A percentile compares a stretch with the other conserved stretches of the same genome.
Evolutionary conservation across 2,329 filamentous ascomycete species (phyloP).

Genomic region (Trichoderma polysporum): DNA sequence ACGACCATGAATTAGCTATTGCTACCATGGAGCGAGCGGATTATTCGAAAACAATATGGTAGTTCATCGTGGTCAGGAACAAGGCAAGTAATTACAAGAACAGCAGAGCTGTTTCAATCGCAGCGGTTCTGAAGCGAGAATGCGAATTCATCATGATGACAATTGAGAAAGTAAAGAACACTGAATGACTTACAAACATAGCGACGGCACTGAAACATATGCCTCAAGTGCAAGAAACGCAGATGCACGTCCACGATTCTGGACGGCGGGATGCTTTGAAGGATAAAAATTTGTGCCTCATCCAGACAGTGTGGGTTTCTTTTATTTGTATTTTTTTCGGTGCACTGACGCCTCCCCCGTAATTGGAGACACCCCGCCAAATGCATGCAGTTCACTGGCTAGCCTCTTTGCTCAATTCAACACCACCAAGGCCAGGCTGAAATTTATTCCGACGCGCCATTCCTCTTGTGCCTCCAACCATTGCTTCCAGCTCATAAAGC

Average conservation of each 20-base stretch:
- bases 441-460: conserved; percentile 36
- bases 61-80: conserved; percentile 35
- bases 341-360: conserved; percentile 17
- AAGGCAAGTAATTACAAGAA: conserved; percentile 43
- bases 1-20: conserved; percentile 37
- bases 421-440: conserved; percentile 29
- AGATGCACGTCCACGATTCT: not conserved
- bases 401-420: conserved; percentile 1
- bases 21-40: conserved; percentile 33
- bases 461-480: conserved; percentile 11
- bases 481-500: conserved; percentile 18
- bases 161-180: conserved; percentile 1
- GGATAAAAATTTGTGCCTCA: conserved; percentile 14
- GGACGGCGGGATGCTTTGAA: not conserved
- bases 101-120: conserved; percentile 48
- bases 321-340: conserved; percentile 9
- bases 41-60: conserved; percentile 8
- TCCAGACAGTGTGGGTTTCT: not conserved
- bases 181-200: conserved; percentile 40
- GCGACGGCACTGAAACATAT: conserved; percentile 25
- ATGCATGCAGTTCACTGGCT: conserved; percentile 21
- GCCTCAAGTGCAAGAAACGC: conserved; percentile 15
- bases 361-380: conserved; percentile 23
- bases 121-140: conserved; percentile 51
- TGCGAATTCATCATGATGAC: conserved; percentile 43